Evolutionary conservation across 345 rosid species (phyloP).

Genomic region (Brassica rapa): DNA sequence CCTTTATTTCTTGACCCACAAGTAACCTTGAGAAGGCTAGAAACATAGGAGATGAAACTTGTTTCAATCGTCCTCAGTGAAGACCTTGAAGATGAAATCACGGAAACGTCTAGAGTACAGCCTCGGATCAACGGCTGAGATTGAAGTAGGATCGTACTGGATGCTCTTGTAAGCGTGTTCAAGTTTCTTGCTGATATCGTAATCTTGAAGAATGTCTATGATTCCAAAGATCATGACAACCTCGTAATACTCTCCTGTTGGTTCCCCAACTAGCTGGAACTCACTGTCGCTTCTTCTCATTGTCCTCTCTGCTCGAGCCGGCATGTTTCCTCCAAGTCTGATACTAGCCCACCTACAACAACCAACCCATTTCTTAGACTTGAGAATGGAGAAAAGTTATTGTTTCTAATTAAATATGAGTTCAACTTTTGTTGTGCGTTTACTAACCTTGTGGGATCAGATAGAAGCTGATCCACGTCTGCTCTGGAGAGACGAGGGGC

Average conservation of each 20-base stretch:
- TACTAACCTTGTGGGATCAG: slow-evolving; percentile 43
- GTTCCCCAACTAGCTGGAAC: slow-evolving; percentile 76
- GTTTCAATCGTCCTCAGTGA: slow-evolving; percentile 68
- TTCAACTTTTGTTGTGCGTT: not conserved
- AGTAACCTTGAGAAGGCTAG: not conserved
- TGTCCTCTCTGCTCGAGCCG: slow-evolving; percentile 79
- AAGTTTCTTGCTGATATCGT: slow-evolving; percentile 88
- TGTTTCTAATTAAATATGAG: not conserved
- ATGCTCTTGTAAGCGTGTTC: slow-evolving; percentile 94
- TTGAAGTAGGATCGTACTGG: slow-evolving; percentile 88
- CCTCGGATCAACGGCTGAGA: slow-evolving; percentile 93
- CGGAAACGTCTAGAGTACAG: slow-evolving; percentile 86
- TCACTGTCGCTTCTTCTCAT: slow-evolving; percentile 60
- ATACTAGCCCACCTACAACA: slow-evolving; percentile 75
- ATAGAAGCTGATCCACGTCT: slow-evolving; percentile 40
- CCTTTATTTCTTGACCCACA: slow-evolving; percentile 2
- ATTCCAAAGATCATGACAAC: slow-evolving; percentile 86
- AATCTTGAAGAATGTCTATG: slow-evolving; percentile 93
- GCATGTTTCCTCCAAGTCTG: slow-evolving; percentile 79
- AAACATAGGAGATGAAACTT: slow-evolving; percentile 22
- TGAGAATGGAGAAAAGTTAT: not conserved
- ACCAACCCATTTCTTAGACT: not conserved
- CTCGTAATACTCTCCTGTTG: slow-evolving; percentile 83
- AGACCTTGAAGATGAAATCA: slow-evolving; percentile 75
- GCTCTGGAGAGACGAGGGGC: slow-evolving; percentile 44